Base-by-base conservation (phyloP, 2,329 filamentous ascomycete species). In the Botryotinia globosa region DNA sequence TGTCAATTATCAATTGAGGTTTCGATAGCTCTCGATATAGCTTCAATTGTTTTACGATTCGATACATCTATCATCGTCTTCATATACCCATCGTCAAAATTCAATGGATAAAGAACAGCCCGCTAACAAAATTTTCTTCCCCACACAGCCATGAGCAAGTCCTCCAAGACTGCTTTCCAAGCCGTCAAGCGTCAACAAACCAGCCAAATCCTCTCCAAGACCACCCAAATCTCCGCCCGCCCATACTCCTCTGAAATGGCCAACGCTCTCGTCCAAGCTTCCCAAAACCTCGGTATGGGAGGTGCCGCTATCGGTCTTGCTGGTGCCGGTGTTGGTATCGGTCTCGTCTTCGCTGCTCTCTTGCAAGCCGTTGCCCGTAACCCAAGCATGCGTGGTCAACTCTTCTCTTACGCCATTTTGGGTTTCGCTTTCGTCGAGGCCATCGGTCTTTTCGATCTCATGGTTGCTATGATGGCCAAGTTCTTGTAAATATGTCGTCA, bases 361-460 rank as follows among this genome's bases (percentile, higher is more conserved):
- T 89, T 97, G 83, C 91, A 92, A 86, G 90, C 90, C 87, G 93
- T 96, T 84, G 92, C 93, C 88, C 93, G 93, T 88, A 97, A 97
- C 92, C 93, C 93, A 83, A 92, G 92, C 83, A 92, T 97, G 87
- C 92, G 93, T 87, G 93, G 93, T 84, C 94, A 97, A 90, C 93
- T 97, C 83, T 97, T 96, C 92, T 93, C 92, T 80, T 95, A 96
- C 87, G 93, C 93, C 89, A 95, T 96, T 92, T 88, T 96, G 83
- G 93, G 93, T 88, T 96, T 96, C 88, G 93, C 93, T 84, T 96
- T 96, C 91, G 93, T 94, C 85, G 93, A 96, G 85, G 93, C 93
- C 87, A 94, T 93, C 81, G 92, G 91, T 91, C 90, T 93, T 83
- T 93, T 93, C 91, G 91, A 93, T 83, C 90, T 93, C 83, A 94